Base-by-base conservation (phyloP, 1,284 basidiomycete genomes). In the Heterobasidion annosum region DNA sequence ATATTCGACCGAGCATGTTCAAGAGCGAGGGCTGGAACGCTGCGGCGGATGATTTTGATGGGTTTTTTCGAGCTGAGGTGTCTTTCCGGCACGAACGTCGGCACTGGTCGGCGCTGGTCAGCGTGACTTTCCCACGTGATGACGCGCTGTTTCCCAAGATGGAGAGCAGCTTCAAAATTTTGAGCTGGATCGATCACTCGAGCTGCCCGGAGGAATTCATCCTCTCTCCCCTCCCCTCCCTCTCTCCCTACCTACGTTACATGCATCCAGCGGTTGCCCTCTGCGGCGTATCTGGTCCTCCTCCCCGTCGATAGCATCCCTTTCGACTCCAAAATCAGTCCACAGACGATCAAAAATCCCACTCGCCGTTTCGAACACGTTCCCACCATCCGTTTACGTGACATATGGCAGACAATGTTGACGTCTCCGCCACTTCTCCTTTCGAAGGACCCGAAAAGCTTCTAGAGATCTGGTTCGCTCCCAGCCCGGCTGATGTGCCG, bases 401-500 rank as follows among this genome's bases (percentile, higher is more conserved):
- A 59, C 52, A 58, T 53, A 72, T 72, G 71, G 65, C 68, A 61
- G 54, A 67, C 53, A 70, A 73, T 58, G 62, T 65, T 58, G 57
- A 65, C 53, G 66, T 72, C 56, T 65, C 67, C 53, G 63, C 70
- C 35, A 53, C 73, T 50, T 74, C 80, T 47, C 86, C 85, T 18
- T 92, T 90, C 63, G 89, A 91, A 67, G 89, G 88, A 43, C 92
- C 96, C 57, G 97, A 99, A 75, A 99, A 99, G 72, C 83, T 98
- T 45, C 82, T 99, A 54, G 97, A 99, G 73, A 85, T 99, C 55
- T 99, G 97, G 97, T 99, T 99, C 69, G 86, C 91, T 4, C 89
- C 91, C 16, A 86, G 85, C 6, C 73, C 83, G 10, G 77, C 78
- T 9, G 69, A 77, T 48, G 73, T 91, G 8, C 81, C 79, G 44